Percentiles rank a stretch among this genome's conserved stretches.
phyloP scores from a whole-genome alignment of 1,284 basidiomycete genomes.

The Phlebopus sp. region DNA sequence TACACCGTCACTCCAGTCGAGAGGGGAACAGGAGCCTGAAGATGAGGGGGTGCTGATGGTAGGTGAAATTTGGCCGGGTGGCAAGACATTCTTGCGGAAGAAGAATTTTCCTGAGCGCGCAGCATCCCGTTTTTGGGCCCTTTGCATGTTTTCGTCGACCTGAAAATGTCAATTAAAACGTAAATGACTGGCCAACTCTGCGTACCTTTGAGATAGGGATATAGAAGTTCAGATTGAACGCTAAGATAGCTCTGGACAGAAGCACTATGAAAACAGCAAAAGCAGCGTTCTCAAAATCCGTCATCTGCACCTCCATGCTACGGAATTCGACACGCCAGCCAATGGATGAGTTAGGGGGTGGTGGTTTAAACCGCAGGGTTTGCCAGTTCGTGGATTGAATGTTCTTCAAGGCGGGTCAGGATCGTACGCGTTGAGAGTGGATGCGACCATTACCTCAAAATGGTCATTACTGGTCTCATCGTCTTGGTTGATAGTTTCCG shows the following conservation, averaged over 20 bases:
- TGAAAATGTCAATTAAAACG: slow-evolving; percentile 29
- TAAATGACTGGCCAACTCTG: slow-evolving; percentile 2
- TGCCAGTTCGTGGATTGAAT: slow-evolving; percentile 99
- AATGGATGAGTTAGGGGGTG: slow-evolving; percentile 86
- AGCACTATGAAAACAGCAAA: slow-evolving; percentile 94
- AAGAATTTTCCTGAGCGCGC: slow-evolving; percentile 74
- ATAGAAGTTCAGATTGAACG: slow-evolving; percentile 92
- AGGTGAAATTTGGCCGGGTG: slow-evolving; percentile 46
- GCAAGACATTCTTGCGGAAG: slow-evolving; percentile 88
- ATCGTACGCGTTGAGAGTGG: background rate
- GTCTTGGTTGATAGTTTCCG: slow-evolving; percentile 92
- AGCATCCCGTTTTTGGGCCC: slow-evolving; percentile 86
- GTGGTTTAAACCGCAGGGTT: slow-evolving; percentile 98
- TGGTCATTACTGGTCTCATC: slow-evolving; percentile 88
- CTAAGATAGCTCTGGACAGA: slow-evolving; percentile 89
- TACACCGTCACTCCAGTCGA: slow-evolving; percentile 30
- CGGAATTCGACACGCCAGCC: slow-evolving; percentile 99
- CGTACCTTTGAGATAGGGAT: slow-evolving; percentile 92
- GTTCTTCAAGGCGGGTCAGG: slow-evolving; percentile 53
- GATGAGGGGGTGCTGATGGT: slow-evolving; percentile 43
- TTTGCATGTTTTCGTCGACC: slow-evolving; percentile 97
- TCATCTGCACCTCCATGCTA: slow-evolving; percentile 98
- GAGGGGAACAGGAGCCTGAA: slow-evolving; percentile 52
- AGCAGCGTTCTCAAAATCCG: slow-evolving; percentile 98
- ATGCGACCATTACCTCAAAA: slow-evolving; percentile 70